These are phyloP conservation scores for Penicillium sp. DNA, from an alignment of 2,329 filamentous ascomycete species.

Conservation along the genomic window DNA sequence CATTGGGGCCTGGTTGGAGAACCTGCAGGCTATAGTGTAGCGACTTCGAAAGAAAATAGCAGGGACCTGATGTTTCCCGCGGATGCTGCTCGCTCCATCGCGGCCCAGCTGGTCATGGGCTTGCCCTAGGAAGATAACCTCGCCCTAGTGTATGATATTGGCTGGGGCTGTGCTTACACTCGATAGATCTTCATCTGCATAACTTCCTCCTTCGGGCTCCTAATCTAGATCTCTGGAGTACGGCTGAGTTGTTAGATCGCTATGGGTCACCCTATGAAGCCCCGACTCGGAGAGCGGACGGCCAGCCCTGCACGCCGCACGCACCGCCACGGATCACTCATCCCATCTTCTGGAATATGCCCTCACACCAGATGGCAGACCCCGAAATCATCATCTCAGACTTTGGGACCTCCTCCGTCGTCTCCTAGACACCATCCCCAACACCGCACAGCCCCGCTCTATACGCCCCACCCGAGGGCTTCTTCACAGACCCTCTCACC, in stretches of 20 bases:
- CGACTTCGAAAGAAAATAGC: constrained; percentile 4
- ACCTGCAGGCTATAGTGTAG: constrained; percentile 6
- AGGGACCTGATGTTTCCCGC: constrained; percentile 1
- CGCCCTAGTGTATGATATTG: background rate
- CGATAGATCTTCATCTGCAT: constrained; percentile 6
- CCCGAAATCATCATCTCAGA: constrained; percentile 9
- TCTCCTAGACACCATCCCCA: constrained; percentile 3
- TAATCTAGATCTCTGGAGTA: background rate
- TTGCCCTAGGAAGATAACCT: constrained; percentile 4
- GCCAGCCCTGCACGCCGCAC: background rate
- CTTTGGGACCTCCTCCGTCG: constrained; percentile 7
- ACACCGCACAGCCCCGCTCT: constrained; percentile 9
- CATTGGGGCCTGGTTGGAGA: constrained; percentile 11
- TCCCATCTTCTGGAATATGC: background rate
- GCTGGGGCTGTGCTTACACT: background rate
- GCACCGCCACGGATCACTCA: constrained; percentile 5
- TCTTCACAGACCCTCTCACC: constrained; percentile 6
- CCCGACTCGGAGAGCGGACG: constrained; percentile 3
- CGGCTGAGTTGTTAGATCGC: background rate
- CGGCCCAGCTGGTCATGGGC: constrained; percentile 5
- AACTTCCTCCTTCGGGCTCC: constrained; percentile 7
- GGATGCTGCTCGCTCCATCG: constrained; percentile 8
- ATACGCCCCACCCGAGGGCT: constrained; percentile 3
- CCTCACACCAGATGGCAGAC: background rate
- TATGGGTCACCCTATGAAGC: background rate